Evolutionary conservation across 2,329 filamentous ascomycete species (phyloP).

Genomic region (Colletotrichum musicola): DNA sequence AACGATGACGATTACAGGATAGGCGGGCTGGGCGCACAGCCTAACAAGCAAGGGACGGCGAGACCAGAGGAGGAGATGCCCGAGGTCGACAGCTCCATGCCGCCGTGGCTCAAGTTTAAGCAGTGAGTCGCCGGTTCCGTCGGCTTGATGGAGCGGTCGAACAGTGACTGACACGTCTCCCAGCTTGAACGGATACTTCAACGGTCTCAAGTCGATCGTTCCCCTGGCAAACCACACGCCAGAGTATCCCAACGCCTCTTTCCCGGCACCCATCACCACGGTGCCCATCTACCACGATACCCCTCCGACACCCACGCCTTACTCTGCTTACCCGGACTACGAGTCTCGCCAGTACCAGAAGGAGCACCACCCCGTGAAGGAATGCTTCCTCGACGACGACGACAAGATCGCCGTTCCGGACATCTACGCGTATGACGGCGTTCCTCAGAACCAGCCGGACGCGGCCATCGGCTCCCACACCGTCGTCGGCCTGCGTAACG

Average conservation of each 20-base stretch:
- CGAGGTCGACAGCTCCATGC: slow-evolving; percentile 46
- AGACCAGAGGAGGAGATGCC: slow-evolving; percentile 56
- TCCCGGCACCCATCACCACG: slow-evolving; percentile 49
- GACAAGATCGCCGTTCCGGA: slow-evolving; percentile 70
- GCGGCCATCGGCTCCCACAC: slow-evolving; percentile 82
- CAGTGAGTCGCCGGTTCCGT: slow-evolving; percentile 52
- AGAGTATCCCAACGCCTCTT: slow-evolving; percentile 75
- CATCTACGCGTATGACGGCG: slow-evolving; percentile 75
- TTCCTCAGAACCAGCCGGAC: slow-evolving; percentile 82
- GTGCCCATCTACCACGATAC: slow-evolving; percentile 49
- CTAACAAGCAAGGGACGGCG: slow-evolving; percentile 42
- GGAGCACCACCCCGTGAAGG: slow-evolving; percentile 65
- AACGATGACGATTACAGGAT: slow-evolving; percentile 34
- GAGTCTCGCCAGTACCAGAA: slow-evolving; percentile 66
- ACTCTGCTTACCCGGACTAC: slow-evolving; percentile 77
- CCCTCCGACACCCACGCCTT: slow-evolving; percentile 58
- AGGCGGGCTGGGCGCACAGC: slow-evolving; percentile 30
- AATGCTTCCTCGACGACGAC: slow-evolving; percentile 74
- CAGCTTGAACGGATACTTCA: slow-evolving; percentile 85
- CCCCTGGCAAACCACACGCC: slow-evolving; percentile 72
- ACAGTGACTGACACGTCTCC: slow-evolving; percentile 33
- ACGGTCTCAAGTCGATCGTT: slow-evolving; percentile 80
- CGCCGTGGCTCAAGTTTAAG: slow-evolving; percentile 54
- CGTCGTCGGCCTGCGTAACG: slow-evolving; percentile 78
- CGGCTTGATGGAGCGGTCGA: background rate